Evolutionary conservation across 768 basidiomycete species (phyloP), one percentile per base, ranked within the genome.

Genomic region (Stropharia rugosoannulata): DNA sequence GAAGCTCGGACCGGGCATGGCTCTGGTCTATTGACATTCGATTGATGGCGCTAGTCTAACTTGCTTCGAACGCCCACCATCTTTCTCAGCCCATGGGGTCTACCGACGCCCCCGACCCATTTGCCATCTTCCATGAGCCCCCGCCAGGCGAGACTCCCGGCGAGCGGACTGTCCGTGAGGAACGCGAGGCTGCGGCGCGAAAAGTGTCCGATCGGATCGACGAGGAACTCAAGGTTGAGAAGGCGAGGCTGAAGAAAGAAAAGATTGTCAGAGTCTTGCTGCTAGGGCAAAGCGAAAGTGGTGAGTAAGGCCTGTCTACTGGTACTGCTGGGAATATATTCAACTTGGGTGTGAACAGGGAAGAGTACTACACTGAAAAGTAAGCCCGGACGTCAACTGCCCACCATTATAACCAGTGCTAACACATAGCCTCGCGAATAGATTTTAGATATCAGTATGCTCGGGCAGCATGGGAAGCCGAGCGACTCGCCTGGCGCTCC

Each of bases 371-470:
- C 82, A 0, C 69, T 84, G 45, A 84, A 84, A 66, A 84, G 82
- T 82, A 55, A 36, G 76, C 71, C 8, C 18, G 3, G 27, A 13
- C 43, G 4, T 22, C 22, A 2, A 22, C 22, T 22, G 22, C 22
- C 22, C 22, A 22, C 44, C 42, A 12, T 12, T 42, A 40, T 10
- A 22, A 4, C 2, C 27, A 25, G 16, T 6, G 7, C 6, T 22
- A 13, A 12, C 39, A 18, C 9, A 12, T 32, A 46, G 19, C 29
- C 29, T 51, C 25, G 47, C 25, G 15, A 16, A 19, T 44, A 90
- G 88, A 89, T 64, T 88, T 90, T 62, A 85, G 86, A 41, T 77
- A 89, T 72, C 79, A 76, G 54, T 89, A 85, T 60, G 83, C 86
- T 9, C 75, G 73, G n/a, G 73, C 73, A 8, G 78, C 79, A 35